These are phyloP conservation scores for Penicillium glabrum DNA, from an alignment of 2,329 filamentous ascomycete species.

Conservation along the genomic window DNA sequence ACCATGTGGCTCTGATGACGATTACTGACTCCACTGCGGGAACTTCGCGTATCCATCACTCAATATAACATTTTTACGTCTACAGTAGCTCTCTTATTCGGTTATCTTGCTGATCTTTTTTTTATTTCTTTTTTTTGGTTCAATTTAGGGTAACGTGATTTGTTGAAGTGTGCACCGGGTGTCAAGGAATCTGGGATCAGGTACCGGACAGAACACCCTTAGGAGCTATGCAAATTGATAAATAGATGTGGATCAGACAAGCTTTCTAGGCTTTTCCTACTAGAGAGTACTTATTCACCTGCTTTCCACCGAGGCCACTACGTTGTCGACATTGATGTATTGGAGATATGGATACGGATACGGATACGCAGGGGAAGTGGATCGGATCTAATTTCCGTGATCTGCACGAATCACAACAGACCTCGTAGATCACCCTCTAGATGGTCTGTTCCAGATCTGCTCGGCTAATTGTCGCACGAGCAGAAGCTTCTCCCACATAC, in stretches of 20 bases:
- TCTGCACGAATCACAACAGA: neutral
- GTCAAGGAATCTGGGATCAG: too few species aligned
- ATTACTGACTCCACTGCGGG: neutral
- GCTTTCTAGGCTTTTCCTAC: neutral
- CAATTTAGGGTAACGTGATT: neutral
- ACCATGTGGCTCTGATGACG: neutral
- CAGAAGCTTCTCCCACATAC: slow-evolving; percentile 64
- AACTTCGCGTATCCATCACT: neutral
- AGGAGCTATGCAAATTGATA: too few species aligned
- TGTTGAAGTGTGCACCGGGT: neutral
- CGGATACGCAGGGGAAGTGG: neutral
- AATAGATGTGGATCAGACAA: too few species aligned
- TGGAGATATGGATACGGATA: neutral
- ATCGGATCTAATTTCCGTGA: neutral
- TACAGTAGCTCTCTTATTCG: too few species aligned
- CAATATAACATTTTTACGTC: neutral
- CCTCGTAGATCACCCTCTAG: neutral
- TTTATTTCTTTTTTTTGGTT: neutral
- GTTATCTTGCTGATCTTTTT: neutral
- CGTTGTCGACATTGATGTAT: neutral
- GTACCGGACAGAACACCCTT: too few species aligned
- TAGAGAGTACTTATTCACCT: too few species aligned
- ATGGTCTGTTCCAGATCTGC: neutral
- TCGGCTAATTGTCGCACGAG: slow-evolving; percentile 1
- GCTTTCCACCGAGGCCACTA: neutral